phyloP scores from a whole-genome alignment of 2,329 filamentous ascomycete species.

The Colletotrichum liriopes region DNA sequence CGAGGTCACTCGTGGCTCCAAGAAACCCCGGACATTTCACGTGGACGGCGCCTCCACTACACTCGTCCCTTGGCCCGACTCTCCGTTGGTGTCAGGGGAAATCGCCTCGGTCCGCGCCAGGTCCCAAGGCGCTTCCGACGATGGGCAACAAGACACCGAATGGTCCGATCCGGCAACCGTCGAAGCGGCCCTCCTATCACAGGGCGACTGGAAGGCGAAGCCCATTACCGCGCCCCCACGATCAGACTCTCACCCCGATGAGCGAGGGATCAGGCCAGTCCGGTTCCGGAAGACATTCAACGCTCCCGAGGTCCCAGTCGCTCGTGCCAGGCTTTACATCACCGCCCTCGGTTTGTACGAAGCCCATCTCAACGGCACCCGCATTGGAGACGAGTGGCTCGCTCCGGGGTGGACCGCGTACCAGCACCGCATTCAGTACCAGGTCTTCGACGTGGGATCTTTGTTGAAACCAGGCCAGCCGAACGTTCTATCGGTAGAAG shows the following conservation, averaged over 20 bases:
- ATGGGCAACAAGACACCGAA: background rate
- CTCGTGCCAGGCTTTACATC: constrained; percentile 52
- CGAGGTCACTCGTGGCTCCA: constrained; percentile 33
- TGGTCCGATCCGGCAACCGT: constrained; percentile 33
- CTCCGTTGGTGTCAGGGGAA: constrained; percentile 49
- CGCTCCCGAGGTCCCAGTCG: background rate
- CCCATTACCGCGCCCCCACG: constrained; percentile 24
- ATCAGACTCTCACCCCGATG: constrained; percentile 7
- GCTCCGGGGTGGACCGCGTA: constrained; percentile 64
- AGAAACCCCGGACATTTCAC: constrained; percentile 8
- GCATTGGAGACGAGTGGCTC: constrained; percentile 51
- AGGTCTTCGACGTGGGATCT: constrained; percentile 59
- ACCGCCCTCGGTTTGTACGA: constrained; percentile 56
- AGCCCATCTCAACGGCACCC: constrained; percentile 56
- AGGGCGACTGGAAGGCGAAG: constrained; percentile 25
- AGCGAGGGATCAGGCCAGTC: constrained; percentile 28
- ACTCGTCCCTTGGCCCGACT: constrained; percentile 41
- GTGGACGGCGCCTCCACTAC: constrained; percentile 27
- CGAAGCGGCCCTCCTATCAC: constrained; percentile 22
- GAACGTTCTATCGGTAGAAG: constrained; percentile 62
- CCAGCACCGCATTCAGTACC: constrained; percentile 59
- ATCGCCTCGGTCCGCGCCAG: constrained; percentile 49
- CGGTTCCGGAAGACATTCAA: constrained; percentile 36
- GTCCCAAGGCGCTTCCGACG: constrained; percentile 44
- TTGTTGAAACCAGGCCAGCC: constrained; percentile 46